phyloP scores from a whole-genome alignment of 371 early-diverging fungal species.

The Circinella minor region DNA sequence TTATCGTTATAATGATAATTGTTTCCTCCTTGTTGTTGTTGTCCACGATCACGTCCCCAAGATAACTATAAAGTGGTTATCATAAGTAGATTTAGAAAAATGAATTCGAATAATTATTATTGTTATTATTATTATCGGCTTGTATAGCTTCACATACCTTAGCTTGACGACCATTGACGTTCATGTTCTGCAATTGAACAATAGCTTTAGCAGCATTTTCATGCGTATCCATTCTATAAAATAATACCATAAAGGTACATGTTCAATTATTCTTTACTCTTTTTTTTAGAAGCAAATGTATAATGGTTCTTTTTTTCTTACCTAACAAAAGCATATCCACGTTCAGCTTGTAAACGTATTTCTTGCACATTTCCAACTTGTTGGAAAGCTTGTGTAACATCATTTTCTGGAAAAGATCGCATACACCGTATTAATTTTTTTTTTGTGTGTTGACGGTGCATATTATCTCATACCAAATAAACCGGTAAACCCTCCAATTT shows the following conservation, averaged over 20 bases:
- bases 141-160: constrained; percentile 58
- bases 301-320: constrained; percentile 24
- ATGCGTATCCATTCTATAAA: constrained; percentile 77
- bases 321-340: constrained; percentile 92
- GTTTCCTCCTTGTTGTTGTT: constrained; percentile 18
- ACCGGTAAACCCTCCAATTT: not conserved
- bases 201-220: constrained; percentile 88
- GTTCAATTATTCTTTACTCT: not conserved
- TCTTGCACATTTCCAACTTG: constrained; percentile 78
- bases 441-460: not conserved
- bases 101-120: not conserved
- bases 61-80: constrained; percentile 58
- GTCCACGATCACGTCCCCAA: constrained; percentile 88
- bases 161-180: constrained; percentile 73
- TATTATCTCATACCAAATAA: not conserved
- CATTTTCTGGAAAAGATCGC: constrained; percentile 55
- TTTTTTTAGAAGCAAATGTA: no score
- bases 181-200: constrained; percentile 68
- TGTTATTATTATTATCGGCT: not conserved
- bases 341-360: constrained; percentile 82
- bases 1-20: constrained; percentile 17
- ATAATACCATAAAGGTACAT: not conserved
- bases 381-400: constrained; percentile 78
- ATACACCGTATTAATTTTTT: not conserved
- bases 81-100: no score